Conservation (phyloP, 345 rosid species). For the Eucalyptus coolabah region DNA sequence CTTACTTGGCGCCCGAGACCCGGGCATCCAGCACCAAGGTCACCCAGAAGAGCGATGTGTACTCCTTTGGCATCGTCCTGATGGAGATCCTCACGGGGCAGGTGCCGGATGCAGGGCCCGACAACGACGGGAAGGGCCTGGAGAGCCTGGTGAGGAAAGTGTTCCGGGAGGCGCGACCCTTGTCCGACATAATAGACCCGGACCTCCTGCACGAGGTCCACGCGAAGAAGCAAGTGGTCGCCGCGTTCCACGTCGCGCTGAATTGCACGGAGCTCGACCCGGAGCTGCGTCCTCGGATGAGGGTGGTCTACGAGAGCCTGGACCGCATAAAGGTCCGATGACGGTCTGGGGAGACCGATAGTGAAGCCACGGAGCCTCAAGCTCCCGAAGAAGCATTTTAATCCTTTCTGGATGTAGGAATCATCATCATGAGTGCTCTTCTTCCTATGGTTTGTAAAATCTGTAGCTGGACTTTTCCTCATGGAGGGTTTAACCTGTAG, state of each 20-base stretch:
- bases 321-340: constrained; percentile 47
- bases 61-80: constrained; percentile 72
- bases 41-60: constrained; percentile 83
- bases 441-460: neutral
- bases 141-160: constrained; percentile 55
- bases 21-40: constrained; percentile 50
- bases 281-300: constrained; percentile 87
- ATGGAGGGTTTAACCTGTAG: neutral
- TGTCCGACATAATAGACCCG: constrained; percentile 70
- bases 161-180: constrained; percentile 51
- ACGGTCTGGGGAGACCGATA: neutral
- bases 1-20: constrained; percentile 82
- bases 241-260: constrained; percentile 69
- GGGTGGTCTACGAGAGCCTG: constrained; percentile 64
- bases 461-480: neutral
- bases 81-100: constrained; percentile 80
- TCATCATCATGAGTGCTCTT: neutral
- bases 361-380: neutral
- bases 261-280: constrained; percentile 88
- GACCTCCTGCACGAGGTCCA: constrained; percentile 42
- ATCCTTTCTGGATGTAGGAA: neutral
- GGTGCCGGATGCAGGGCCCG: constrained; percentile 39
- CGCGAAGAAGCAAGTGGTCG: constrained; percentile 55
- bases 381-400: neutral
- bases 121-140: constrained; percentile 57